Conservation (phyloP, 2,329 filamentous ascomycete genomes). For the Fusarium sp. region DNA sequence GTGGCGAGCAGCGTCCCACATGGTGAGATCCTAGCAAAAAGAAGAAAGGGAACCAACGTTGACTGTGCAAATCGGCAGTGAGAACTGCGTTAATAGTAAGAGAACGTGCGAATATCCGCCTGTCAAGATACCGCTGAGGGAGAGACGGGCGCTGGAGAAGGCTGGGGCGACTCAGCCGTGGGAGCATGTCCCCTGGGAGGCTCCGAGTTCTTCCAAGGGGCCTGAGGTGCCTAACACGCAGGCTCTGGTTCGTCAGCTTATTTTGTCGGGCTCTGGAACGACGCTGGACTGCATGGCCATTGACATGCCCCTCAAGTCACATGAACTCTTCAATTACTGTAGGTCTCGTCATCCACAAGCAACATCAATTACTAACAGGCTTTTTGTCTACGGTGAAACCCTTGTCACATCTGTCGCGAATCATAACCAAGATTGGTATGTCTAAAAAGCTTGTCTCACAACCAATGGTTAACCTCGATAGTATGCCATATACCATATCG, state of each 20-base stretch:
- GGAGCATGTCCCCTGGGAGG: not conserved
- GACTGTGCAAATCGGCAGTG: not conserved
- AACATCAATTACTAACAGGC: not conserved
- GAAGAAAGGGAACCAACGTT: no score
- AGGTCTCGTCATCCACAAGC: rapidly evolving
- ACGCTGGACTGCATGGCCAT: not conserved
- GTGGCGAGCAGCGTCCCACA: conserved; percentile 12
- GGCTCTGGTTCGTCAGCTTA: not conserved
- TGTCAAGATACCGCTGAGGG: conserved; percentile 2
- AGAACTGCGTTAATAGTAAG: conserved; percentile 1
- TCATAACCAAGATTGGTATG: not conserved
- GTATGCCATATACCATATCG: not conserved
- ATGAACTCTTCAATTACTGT: conserved; percentile 24
- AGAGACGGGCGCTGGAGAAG: conserved; percentile 6
- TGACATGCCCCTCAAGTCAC: conserved; percentile 9
- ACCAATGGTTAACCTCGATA: not conserved
- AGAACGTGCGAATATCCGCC: conserved; percentile 5
- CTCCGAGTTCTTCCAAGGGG: not conserved
- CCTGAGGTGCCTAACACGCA: not conserved
- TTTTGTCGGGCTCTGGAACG: not conserved
- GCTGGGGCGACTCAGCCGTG: conserved; percentile 3
- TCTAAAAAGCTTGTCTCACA: rapidly evolving
- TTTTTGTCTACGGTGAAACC: not conserved
- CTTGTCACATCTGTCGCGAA: not conserved
- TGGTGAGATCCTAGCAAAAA: not conserved